phyloP scores from a whole-genome alignment of 169 alveolate genomes.

The Plasmodium vinckei region DNA sequence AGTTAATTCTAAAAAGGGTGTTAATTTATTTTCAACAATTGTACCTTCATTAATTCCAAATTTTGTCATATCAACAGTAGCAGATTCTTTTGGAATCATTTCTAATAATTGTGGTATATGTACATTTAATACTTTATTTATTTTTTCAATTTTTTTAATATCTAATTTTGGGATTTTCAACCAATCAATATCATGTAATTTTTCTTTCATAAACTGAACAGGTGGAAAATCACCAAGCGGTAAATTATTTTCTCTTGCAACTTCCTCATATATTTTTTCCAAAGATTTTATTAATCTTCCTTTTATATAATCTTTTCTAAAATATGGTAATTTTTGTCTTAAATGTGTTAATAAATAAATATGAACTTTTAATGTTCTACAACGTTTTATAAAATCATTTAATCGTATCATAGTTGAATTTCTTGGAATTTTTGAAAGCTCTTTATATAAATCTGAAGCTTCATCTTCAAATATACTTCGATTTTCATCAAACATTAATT shows the following conservation, averaged over 20 bases:
- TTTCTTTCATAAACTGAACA: slow-evolving; percentile 72
- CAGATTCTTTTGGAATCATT: slow-evolving; percentile 77
- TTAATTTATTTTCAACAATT: slow-evolving; percentile 62
- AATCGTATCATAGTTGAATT: slow-evolving; percentile 78
- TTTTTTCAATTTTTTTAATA: slow-evolving; percentile 56
- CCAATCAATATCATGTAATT: slow-evolving; percentile 72
- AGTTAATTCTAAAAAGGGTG: slow-evolving; percentile 62
- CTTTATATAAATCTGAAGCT: slow-evolving; percentile 84
- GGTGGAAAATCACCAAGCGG: slow-evolving; percentile 78
- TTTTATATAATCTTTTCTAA: slow-evolving; percentile 38
- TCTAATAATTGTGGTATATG: slow-evolving; percentile 80
- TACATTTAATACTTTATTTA: slow-evolving; percentile 65
- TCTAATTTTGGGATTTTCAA: slow-evolving; percentile 77
- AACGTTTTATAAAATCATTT: slow-evolving; percentile 85
- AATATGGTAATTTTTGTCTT: slow-evolving; percentile 73
- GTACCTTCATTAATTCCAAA: slow-evolving; percentile 57
- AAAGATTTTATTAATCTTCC: slow-evolving; percentile 34
- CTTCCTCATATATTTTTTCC: slow-evolving; percentile 70
- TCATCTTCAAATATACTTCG: slow-evolving; percentile 85
- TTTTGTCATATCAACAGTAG: slow-evolving; percentile 15
- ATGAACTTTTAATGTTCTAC: slow-evolving; percentile 79
- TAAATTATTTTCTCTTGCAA: slow-evolving; percentile 63
- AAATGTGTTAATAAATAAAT: slow-evolving; percentile 62
- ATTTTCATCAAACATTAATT: slow-evolving; percentile 82
- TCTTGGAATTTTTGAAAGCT: slow-evolving; percentile 83